Evolutionary conservation across 1,284 basidiomycete species (phyloP).

Genomic region (Moesziomyces aphidis): DNA sequence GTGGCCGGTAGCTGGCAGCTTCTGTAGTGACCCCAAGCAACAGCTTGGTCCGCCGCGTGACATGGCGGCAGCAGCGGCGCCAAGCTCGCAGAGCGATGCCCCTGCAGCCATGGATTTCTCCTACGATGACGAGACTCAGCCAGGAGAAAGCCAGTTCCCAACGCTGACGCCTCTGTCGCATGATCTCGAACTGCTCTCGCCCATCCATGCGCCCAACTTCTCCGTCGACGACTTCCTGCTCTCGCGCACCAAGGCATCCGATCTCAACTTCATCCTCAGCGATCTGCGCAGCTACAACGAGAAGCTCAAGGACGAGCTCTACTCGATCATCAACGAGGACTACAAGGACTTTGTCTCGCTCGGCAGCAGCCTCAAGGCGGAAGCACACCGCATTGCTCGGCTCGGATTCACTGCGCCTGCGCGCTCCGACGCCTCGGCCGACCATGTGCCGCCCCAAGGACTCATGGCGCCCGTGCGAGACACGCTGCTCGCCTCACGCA

Average conservation of each 20-base stretch:
- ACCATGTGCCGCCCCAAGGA: constrained; percentile 5
- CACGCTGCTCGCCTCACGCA: constrained; percentile 28
- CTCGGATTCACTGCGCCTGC: constrained; percentile 26
- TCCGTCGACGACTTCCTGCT: constrained; percentile 88
- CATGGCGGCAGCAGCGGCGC: constrained; percentile 2
- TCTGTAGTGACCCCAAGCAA: not conserved
- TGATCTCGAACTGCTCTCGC: constrained; percentile 78
- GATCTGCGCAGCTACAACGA: constrained; percentile 88
- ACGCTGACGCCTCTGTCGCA: constrained; percentile 82
- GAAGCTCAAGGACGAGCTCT: constrained; percentile 87
- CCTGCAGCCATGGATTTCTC: constrained; percentile 3
- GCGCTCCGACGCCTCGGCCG: not conserved
- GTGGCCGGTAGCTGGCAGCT: not conserved
- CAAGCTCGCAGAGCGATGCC: constrained; percentile 9
- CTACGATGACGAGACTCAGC: constrained; percentile 3
- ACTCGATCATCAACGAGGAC: constrained; percentile 94
- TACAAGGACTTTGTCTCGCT: constrained; percentile 97
- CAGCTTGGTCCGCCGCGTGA: not conserved
- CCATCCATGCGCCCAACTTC: constrained; percentile 72
- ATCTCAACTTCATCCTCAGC: constrained; percentile 81
- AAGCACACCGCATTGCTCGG: constrained; percentile 40
- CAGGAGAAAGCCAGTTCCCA: constrained; percentile 71
- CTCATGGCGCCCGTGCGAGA: constrained; percentile 44
- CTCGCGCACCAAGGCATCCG: constrained; percentile 84
- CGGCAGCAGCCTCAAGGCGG: constrained; percentile 70